phyloP scores from a whole-genome alignment of 495 filamentous ascomycete species.

The Trichoderma orchidacearum region DNA sequence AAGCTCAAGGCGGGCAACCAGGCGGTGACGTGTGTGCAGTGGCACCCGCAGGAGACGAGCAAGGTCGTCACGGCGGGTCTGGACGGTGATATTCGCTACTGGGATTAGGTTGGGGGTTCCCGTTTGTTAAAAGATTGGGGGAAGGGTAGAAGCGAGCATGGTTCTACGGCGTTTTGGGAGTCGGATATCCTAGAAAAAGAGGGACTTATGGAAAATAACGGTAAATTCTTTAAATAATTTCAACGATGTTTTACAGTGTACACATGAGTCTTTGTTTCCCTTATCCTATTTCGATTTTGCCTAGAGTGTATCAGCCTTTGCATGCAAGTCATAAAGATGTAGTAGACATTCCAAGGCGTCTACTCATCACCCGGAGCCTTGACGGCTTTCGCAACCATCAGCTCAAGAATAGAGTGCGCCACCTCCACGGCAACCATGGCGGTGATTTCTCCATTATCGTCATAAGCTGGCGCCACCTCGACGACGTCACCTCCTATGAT shows the following conservation, averaged over 20 bases:
- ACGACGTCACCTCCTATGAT: conserved; percentile 71
- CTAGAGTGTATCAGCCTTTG: background rate
- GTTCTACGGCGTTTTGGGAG: background rate
- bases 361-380: background rate
- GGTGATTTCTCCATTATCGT: conserved; percentile 54
- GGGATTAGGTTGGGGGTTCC: conserved; percentile 54
- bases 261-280: background rate
- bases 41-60: conserved; percentile 91
- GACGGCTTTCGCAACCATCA: conserved; percentile 24
- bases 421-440: conserved; percentile 49
- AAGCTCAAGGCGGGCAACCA: conserved; percentile 76
- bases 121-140: too few relatives aligned
- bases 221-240: background rate
- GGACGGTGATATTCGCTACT: conserved; percentile 82
- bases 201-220: background rate
- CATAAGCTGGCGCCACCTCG: conserved; percentile 60
- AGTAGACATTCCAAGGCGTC: background rate
- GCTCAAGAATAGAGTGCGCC: conserved; percentile 16
- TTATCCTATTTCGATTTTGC: background rate
- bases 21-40: conserved; percentile 68
- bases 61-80: conserved; percentile 85
- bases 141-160: background rate
- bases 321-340: background rate
- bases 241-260: background rate
- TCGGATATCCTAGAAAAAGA: background rate